Base-by-base conservation (phyloP, 257 asterid species). In the Fraxinus quadrangulata region DNA sequence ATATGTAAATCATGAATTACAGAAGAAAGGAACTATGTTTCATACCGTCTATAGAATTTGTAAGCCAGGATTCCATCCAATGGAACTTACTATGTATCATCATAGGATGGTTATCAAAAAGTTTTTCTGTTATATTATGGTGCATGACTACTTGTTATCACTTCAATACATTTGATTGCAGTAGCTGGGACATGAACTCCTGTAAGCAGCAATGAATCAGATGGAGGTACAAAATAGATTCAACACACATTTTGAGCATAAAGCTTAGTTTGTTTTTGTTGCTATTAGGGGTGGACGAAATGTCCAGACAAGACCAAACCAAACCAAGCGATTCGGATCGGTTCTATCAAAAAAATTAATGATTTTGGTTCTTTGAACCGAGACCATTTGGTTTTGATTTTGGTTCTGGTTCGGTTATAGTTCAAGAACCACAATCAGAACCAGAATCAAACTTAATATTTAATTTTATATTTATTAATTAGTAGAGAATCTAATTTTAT, bases 171-270 rank as follows among this genome's bases (percentile, higher is more conserved):
- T 63, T 10, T 63, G 69, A 63, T 24, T 23, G 69, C 36, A 23
- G 69, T 24, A 63, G 16, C 69, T 24, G 69, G 69, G 69, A 23
- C 69, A 23, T 61, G 68, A 11, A 63, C 36, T 63, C 69, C 69
- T 26, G 69, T 63, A 24, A 63, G 69, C 69, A 63, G 17, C 36
- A 23, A 26, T 10, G 36, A 12, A 63, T 63, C 31, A 12, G 34
- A 23, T 63, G 68, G 31, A 63, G 69, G 17, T 63, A 21, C 34
- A 11, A 63, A 63, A 63, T 24, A 26, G 69, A 63, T 63, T 47
- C 36, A 21, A 11, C 4, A 12, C 69, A 63, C 69, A 63, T 63
- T 63, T 12, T 63, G 69, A 26, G 2, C 3, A 63, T 24, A 63
- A 63, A 61, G 67, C 67, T 7, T 23, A 23, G 33, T 61, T 11